These are phyloP conservation scores for Rosa persica DNA, from an alignment of 306 rosid species.

Conservation along the genomic window DNA sequence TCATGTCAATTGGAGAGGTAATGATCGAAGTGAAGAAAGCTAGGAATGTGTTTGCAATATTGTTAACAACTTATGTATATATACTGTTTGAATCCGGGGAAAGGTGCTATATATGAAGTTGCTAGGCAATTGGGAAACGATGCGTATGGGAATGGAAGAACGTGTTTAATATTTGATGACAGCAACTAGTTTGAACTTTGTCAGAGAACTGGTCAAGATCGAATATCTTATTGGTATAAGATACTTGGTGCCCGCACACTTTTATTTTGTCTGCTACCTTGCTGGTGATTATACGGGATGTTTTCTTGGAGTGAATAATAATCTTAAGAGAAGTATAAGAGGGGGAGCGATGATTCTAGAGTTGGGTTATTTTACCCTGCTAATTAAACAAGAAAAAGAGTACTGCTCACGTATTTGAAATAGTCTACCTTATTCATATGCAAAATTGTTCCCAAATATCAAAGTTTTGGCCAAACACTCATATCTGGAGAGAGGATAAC, in stretches of 20 bases:
- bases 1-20: constrained; percentile 19
- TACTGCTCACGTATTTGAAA: neutral
- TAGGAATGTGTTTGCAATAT: neutral
- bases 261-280: neutral
- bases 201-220: constrained; percentile 14
- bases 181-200: neutral
- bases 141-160: constrained; percentile 27
- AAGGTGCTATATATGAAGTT: neutral
- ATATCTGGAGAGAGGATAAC: too few species aligned
- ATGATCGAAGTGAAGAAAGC: neutral
- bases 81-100: neutral
- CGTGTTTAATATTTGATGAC: constrained; percentile 13
- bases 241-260: neutral
- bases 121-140: constrained; percentile 7
- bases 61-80: neutral
- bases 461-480: too few species aligned
- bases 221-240: neutral
- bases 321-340: too few species aligned
- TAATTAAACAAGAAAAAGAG: neutral
- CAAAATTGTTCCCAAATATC: too few species aligned
- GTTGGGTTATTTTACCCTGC: neutral
- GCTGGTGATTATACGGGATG: too few species aligned
- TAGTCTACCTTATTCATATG: too few species aligned
- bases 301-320: too few species aligned
- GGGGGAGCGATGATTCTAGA: neutral